A percentile compares a stretch with the other conserved stretches of the same genome.
These are phyloP conservation scores for Kondoa malvinella DNA, from an alignment of 768 basidiomycete species.

Conservation along the genomic window DNA sequence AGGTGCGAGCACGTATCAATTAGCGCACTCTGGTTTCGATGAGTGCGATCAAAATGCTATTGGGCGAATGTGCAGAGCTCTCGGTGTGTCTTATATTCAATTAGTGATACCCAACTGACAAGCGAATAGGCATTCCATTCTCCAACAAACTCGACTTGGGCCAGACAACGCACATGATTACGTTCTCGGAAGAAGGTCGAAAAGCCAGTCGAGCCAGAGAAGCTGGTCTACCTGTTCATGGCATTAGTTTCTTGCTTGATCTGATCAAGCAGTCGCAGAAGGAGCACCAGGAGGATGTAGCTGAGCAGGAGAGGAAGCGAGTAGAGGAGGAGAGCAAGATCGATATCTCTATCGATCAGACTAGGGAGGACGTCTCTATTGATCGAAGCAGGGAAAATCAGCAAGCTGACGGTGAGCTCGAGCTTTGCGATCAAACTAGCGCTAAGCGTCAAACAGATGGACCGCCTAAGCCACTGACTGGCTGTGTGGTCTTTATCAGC, in stretches of 20 bases:
- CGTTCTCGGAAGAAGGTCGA: neutral
- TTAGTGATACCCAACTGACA: neutral
- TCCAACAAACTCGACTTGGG: neutral
- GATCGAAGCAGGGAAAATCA: too few species aligned
- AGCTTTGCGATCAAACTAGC: too few species aligned
- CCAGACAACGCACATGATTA: neutral
- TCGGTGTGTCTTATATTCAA: neutral
- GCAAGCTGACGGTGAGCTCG: too few species aligned
- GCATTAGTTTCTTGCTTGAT: neutral
- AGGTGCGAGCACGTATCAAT: neutral
- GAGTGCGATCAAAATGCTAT: neutral
- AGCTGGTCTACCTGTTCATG: neutral
- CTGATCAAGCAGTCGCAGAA: neutral
- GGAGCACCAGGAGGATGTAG: neutral
- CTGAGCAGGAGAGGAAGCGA: neutral
- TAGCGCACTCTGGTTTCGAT: constrained; percentile 3
- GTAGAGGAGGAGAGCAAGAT: neutral
- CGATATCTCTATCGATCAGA: neutral
- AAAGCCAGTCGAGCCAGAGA: neutral
- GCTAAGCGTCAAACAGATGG: too few species aligned
- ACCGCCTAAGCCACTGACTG: too few species aligned
- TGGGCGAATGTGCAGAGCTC: neutral
- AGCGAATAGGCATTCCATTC: neutral
- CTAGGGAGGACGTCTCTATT: too few species aligned
- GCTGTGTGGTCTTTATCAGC: too few species aligned